Base-by-base conservation (phyloP, 2,329 filamentous ascomycete genomes). In the Ophiocordyceps camponoti-floridani region DNA sequence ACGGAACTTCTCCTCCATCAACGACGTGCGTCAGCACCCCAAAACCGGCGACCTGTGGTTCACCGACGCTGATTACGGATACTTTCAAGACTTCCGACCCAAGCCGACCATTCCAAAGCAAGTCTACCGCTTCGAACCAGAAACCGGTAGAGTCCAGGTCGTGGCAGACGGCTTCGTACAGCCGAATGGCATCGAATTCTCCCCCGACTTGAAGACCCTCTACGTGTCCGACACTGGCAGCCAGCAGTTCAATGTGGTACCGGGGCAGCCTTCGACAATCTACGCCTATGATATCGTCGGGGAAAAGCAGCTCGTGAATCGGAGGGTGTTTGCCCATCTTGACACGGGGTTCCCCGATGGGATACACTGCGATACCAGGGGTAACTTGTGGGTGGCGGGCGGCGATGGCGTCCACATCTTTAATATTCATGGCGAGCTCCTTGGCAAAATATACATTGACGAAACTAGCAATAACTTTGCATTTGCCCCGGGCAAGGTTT, bases 1-100 rank as follows among this genome's bases (percentile, higher is more conserved):
- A 16, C 67, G 73, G 3, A 64, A 70, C 38, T 79, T 79, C 58
- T 75, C 69, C 54, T 77, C 73, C 0, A 57, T 77, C 11, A 79
- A 79, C 49, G 76, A 80, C 47, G 63, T 73, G 0, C 63, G 66
- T 1, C 54, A 75, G 45, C 67, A 77, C 49, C 65, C 73, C 28
- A 54, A 57, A 11, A 76, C 69, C 46, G 65, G 66, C n/a, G 67
- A 74, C 26, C 59, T 80, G n/a, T 81, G 77, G 61, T 79, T 81
- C 51, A 80, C 75, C 1, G 76, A 81, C 47, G 69, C 72, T 0
- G 63, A 68, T 8, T 80, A 80, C 49, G 77, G 73, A 3, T 72
- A 65, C 47, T 62, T 72, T 40, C 75, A 79, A 52, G 63, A 72
- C 23, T 78, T 79, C 51, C 65, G 75, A 0, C 69, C 69, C 0